phyloP scores from a whole-genome alignment of 129 eudicot species.

The Scalesia atractyloides region DNA sequence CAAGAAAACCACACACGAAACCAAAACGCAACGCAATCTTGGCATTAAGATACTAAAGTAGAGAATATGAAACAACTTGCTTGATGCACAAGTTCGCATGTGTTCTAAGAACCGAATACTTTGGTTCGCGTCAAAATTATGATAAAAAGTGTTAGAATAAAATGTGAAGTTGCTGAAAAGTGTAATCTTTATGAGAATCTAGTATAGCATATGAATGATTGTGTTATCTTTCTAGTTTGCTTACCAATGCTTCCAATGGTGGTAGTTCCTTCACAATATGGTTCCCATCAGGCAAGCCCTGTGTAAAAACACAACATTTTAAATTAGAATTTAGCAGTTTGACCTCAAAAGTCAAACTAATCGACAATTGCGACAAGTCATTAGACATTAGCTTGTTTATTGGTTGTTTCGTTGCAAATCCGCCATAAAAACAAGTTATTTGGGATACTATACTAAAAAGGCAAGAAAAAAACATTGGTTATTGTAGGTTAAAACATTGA shows the following conservation, averaged over 20 bases:
- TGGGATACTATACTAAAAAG: too few relatives aligned
- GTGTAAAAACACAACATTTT: background rate
- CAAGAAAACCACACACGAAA: conserved; percentile 5
- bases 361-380: background rate
- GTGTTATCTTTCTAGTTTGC: conserved; percentile 87
- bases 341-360: conserved; percentile 21
- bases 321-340: conserved; percentile 1
- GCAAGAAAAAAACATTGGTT: too few relatives aligned
- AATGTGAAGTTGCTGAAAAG: background rate
- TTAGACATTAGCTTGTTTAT: too few relatives aligned
- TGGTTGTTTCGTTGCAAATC: too few relatives aligned
- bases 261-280: conserved; percentile 84
- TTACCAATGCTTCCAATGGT: conserved; percentile 60
- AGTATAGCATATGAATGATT: background rate
- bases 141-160: background rate
- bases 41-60: conserved; percentile 22
- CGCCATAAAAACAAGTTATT: too few relatives aligned
- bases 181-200: conserved; percentile 17
- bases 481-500: too few relatives aligned
- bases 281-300: conserved; percentile 93
- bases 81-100: conserved; percentile 30
- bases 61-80: conserved; percentile 7
- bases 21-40: conserved; percentile 1
- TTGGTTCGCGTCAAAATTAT: background rate
- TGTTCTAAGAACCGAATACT: conserved; percentile 8